Conservation (phyloP, 2,329 filamentous ascomycete species). For the Penicillium brasilianum region DNA sequence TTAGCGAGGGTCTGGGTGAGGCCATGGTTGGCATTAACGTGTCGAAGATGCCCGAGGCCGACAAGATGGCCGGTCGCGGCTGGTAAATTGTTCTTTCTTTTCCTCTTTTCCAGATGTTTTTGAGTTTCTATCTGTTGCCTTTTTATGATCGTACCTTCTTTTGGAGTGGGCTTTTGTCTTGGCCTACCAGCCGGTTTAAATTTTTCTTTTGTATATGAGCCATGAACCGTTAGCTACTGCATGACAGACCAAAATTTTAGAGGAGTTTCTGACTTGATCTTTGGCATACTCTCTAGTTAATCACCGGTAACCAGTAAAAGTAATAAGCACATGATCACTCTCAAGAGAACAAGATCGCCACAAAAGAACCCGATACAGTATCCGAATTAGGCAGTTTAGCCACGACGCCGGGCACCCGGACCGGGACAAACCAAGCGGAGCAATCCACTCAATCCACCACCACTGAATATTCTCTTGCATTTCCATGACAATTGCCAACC, state of each 20-base stretch:
- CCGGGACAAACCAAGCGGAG: background rate
- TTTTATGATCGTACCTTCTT: background rate
- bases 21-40: constrained; percentile 97
- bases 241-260: constrained; percentile 14
- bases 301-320: background rate
- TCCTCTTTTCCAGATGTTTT: constrained; percentile 8
- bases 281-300: background rate
- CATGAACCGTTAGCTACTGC: constrained; percentile 24
- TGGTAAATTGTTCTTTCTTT: constrained; percentile 63
- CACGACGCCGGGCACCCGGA: background rate
- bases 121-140: constrained; percentile 10
- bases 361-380: background rate
- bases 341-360: constrained; percentile 1
- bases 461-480: background rate
- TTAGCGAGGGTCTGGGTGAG: constrained; percentile 88
- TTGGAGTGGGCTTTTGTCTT: constrained; percentile 5
- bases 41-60: constrained; percentile 72
- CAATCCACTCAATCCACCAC: background rate
- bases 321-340: constrained; percentile 5
- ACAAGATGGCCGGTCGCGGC: constrained; percentile 84
- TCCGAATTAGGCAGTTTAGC: background rate
- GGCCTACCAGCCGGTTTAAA: constrained; percentile 12
- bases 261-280: constrained; percentile 2
- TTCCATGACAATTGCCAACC: constrained; percentile 7
- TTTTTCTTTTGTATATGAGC: constrained; percentile 30